phyloP scores from a whole-genome alignment of 2,329 filamentous ascomycete species.

The Penicillium sp. region DNA sequence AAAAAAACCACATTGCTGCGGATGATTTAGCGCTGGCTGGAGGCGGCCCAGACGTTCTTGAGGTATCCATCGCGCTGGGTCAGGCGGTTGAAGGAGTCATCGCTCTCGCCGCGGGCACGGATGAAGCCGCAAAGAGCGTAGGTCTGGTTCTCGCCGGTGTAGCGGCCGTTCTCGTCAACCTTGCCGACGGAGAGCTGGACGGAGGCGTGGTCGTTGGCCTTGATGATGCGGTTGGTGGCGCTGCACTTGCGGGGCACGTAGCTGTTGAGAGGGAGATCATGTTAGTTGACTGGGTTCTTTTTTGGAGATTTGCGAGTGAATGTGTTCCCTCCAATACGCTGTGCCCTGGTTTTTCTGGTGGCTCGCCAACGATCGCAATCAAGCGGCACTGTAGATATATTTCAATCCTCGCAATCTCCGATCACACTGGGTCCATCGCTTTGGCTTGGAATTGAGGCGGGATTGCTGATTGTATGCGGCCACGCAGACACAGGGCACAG shows the following conservation, averaged over 20 bases:
- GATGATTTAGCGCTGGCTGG: slow-evolving; percentile 52
- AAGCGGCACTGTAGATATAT: not conserved
- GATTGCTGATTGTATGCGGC: slow-evolving; percentile 5
- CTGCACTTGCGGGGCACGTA: slow-evolving; percentile 99
- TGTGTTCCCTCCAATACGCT: slow-evolving; percentile 3
- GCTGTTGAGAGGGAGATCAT: slow-evolving; percentile 49
- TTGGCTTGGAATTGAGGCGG: slow-evolving; percentile 7
- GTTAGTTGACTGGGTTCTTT: slow-evolving; percentile 13
- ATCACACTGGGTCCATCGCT: slow-evolving; percentile 1
- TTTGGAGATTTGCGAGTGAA: slow-evolving; percentile 6
- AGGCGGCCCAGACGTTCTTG: slow-evolving; percentile 92
- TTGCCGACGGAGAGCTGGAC: slow-evolving; percentile 97
- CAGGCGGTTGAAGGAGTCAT: slow-evolving; percentile 94
- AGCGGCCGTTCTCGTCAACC: slow-evolving; percentile 98
- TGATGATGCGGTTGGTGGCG: slow-evolving; percentile 99
- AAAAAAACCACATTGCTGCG: slow-evolving; percentile 20
- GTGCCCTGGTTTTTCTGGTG: slow-evolving; percentile 10
- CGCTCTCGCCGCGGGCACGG: slow-evolving; percentile 94
- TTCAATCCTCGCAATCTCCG: not conserved
- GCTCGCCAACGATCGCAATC: slow-evolving; percentile 8
- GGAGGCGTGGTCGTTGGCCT: slow-evolving; percentile 99
- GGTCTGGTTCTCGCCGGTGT: slow-evolving; percentile 94
- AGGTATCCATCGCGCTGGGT: slow-evolving; percentile 93
- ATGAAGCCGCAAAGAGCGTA: slow-evolving; percentile 98
- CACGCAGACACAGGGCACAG: slow-evolving; percentile 20